A percentile compares a stretch with the other conserved stretches of the same genome.
Conservation (phyloP, 768 basidiomycete species). For the Boletus subparvulus region DNA sequence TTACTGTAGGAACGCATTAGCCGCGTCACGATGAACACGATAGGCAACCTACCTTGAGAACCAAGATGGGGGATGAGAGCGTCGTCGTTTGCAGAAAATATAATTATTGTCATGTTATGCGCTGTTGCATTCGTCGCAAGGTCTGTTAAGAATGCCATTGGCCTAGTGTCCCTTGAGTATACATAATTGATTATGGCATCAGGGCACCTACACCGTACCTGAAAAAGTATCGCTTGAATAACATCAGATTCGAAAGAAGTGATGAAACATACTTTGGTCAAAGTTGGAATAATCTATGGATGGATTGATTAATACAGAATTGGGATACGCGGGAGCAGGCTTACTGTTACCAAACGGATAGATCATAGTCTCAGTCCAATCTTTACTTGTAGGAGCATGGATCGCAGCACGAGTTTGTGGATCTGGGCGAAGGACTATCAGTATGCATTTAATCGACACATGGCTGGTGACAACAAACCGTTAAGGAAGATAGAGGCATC, state of each 20-base stretch:
- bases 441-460: not conserved
- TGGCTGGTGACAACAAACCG: conserved; percentile 39
- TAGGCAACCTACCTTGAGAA: conserved; percentile 50
- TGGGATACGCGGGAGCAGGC: not conserved
- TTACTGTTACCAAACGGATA: conserved; percentile 38
- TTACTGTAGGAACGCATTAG: conserved; percentile 38
- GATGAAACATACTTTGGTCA: conserved; percentile 35
- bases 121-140: conserved; percentile 64
- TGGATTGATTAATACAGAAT: not conserved
- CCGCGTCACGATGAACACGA: not conserved
- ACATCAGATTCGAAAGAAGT: not conserved
- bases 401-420: conserved; percentile 55
- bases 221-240: not conserved
- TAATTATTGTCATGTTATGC: conserved; percentile 49
- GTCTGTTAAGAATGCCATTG: conserved; percentile 62
- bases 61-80: conserved; percentile 61
- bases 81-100: conserved; percentile 73
- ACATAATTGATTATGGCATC: not conserved
- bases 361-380: conserved; percentile 38
- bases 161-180: conserved; percentile 36
- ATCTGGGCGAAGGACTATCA: conserved; percentile 35
- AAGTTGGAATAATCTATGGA: conserved; percentile 15
- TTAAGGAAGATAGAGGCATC: conserved; percentile 64
- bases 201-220: conserved; percentile 37
- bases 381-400: conserved; percentile 63